Evolutionary conservation across 2,329 filamentous ascomycete species (phyloP).

Genomic region (Cladosporium sp.): DNA sequence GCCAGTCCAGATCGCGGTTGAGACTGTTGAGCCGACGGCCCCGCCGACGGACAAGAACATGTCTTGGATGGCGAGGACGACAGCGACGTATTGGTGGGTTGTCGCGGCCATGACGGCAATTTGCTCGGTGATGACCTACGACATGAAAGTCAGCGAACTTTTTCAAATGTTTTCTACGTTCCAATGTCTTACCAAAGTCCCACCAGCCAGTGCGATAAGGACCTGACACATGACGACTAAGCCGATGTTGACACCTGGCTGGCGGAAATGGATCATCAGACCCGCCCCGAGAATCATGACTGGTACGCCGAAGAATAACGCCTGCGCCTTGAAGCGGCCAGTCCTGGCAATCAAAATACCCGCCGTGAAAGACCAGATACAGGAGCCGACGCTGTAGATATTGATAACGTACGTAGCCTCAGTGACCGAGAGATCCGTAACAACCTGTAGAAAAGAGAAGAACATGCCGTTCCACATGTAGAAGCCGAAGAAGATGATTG

Average conservation of each 20-base stretch:
- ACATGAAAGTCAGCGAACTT: neutral
- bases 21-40: slow-evolving; percentile 54
- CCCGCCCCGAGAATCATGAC: slow-evolving; percentile 37
- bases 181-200: slow-evolving; percentile 44
- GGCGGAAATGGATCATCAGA: slow-evolving; percentile 35
- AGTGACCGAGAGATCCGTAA: slow-evolving; percentile 37
- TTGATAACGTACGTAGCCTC: slow-evolving; percentile 35
- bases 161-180: neutral
- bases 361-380: slow-evolving; percentile 48
- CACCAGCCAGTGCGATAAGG: slow-evolving; percentile 56
- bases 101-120: slow-evolving; percentile 60
- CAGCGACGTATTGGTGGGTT: slow-evolving; percentile 32
- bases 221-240: slow-evolving; percentile 57
- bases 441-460: slow-evolving; percentile 46
- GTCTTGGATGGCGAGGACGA: slow-evolving; percentile 30
- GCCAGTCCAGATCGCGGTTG: slow-evolving; percentile 32
- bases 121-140: slow-evolving; percentile 55
- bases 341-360: slow-evolving; percentile 51
- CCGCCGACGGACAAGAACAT: slow-evolving; percentile 42
- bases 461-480: slow-evolving; percentile 46
- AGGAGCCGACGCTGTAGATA: slow-evolving; percentile 44
- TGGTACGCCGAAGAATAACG: slow-evolving; percentile 40
- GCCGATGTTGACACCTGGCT: slow-evolving; percentile 43
- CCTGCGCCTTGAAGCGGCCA: slow-evolving; percentile 54
- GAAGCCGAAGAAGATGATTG: slow-evolving; percentile 37